These are phyloP conservation scores for Drosera capensis DNA, from an alignment of 148 eudicot species.

Conservation along the genomic window DNA sequence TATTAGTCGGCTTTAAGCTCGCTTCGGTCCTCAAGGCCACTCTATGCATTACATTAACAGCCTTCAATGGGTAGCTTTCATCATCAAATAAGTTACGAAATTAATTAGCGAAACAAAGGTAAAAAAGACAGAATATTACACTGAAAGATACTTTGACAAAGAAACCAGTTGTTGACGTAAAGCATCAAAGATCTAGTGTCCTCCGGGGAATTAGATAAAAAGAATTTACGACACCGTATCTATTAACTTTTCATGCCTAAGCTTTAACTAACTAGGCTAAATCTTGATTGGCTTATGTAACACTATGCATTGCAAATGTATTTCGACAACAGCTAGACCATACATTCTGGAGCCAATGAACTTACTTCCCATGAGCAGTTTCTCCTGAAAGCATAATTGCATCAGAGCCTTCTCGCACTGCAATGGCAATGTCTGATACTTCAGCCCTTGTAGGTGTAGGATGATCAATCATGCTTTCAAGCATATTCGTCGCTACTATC, in stretches of 20 bases:
- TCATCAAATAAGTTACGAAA: too few relatives aligned
- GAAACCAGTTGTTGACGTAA: too few relatives aligned
- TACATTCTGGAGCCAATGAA: conserved; percentile 6
- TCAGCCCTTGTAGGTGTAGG: conserved; percentile 98
- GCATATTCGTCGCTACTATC: conserved; percentile 96
- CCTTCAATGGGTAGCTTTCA: conserved; percentile 80
- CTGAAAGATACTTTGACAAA: too few relatives aligned
- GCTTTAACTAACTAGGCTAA: too few relatives aligned
- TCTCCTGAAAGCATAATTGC: conserved; percentile 98
- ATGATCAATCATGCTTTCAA: conserved; percentile 93
- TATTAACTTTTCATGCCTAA: too few relatives aligned
- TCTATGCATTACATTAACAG: conserved; percentile 90
- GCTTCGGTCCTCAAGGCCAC: conserved; percentile 93
- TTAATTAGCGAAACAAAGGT: conserved; percentile 7
- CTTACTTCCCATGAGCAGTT: conserved; percentile 99
- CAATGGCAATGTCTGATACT: conserved; percentile 97
- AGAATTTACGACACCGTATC: background rate
- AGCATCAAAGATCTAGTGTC: too few relatives aligned
- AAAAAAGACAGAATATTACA: too few relatives aligned
- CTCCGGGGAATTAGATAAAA: background rate
- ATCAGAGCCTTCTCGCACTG: conserved; percentile 95
- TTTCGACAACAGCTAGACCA: too few relatives aligned
- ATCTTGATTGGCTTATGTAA: too few relatives aligned
- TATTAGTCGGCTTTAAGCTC: conserved; percentile 30
- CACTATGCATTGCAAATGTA: too few relatives aligned